Evolutionary conservation across 1,139 yeast genomes (phyloP).

Genomic region (Magnusiomyces ingens): DNA sequence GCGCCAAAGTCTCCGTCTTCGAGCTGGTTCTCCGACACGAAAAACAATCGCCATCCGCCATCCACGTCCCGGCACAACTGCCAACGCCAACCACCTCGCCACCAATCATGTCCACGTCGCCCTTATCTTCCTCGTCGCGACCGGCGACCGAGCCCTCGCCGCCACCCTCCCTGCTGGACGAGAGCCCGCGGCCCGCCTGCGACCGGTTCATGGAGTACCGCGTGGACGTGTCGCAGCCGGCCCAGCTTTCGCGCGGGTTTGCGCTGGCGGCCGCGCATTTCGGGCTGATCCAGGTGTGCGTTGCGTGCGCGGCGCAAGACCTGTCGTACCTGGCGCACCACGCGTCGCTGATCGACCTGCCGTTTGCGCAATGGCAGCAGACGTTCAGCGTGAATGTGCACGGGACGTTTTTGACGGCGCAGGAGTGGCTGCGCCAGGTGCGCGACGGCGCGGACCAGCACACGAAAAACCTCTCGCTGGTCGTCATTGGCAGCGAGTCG

Average conservation of each 20-base stretch:
- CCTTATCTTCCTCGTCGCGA: no score
- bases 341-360: conserved; percentile 8
- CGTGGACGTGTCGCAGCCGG: conserved; percentile 13
- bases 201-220: background rate
- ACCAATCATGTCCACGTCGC: no score
- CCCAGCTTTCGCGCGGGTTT: conserved; percentile 8
- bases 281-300: conserved; percentile 16
- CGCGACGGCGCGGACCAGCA: background rate
- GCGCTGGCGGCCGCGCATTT: conserved; percentile 8
- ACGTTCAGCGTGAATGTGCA: conserved; percentile 14
- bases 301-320: conserved; percentile 15
- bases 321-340: conserved; percentile 14
- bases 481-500: conserved; percentile 16
- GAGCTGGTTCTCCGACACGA: background rate
- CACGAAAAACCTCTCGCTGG: conserved; percentile 11
- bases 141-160: no score
- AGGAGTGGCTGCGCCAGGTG: conserved; percentile 10
- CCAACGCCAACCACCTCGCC: no score
- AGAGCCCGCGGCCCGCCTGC: no score
- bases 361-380: conserved; percentile 14
- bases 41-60: no score
- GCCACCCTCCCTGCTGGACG: no score
- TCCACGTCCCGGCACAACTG: no score
- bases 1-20: conserved; percentile 11
- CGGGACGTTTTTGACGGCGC: conserved; percentile 13